Evolutionary conservation across 257 asterid species (phyloP).

Genomic region (Rehmannia glutinosa): DNA sequence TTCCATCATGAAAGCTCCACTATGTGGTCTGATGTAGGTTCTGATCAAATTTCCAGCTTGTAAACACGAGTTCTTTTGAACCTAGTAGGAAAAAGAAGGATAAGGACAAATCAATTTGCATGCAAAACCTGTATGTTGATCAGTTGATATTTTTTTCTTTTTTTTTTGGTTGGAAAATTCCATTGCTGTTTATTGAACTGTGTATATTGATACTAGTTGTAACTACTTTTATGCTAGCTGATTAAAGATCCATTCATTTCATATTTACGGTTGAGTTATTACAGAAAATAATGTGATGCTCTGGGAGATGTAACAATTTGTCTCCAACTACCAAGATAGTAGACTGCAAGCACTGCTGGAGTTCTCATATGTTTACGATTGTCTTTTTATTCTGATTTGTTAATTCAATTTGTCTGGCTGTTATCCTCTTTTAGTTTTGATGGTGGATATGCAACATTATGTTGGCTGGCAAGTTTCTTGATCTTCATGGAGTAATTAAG

Average conservation of each 20-base stretch:
- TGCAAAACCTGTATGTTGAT: background rate
- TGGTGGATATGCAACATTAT: too few relatives aligned
- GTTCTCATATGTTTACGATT: background rate
- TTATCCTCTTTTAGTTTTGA: too few relatives aligned
- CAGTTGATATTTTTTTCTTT: too few relatives aligned
- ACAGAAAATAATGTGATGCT: background rate
- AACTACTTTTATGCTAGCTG: constrained; percentile 15
- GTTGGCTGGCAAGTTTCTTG: too few relatives aligned
- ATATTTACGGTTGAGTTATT: background rate
- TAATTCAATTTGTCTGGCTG: too few relatives aligned
- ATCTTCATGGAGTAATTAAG: too few relatives aligned
- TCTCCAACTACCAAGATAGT: too few relatives aligned
- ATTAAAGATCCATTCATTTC: constrained; percentile 9
- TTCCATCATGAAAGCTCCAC: constrained; percentile 40
- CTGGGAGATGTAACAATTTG: background rate
- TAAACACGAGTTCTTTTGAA: constrained; percentile 16
- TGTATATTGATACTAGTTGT: constrained; percentile 27
- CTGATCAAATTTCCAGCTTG: constrained; percentile 85
- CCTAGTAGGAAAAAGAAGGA: background rate
- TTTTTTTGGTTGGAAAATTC: background rate
- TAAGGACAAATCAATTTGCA: background rate
- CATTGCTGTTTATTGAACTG: constrained; percentile 16
- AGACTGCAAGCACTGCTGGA: background rate
- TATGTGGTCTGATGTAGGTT: constrained; percentile 59
- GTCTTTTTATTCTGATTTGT: too few relatives aligned